A percentile compares a stretch with the other conserved stretches of the same genome.
phyloP scores from a whole-genome alignment of 2,329 filamentous ascomycete species.

The Alternaria brassicicola region DNA sequence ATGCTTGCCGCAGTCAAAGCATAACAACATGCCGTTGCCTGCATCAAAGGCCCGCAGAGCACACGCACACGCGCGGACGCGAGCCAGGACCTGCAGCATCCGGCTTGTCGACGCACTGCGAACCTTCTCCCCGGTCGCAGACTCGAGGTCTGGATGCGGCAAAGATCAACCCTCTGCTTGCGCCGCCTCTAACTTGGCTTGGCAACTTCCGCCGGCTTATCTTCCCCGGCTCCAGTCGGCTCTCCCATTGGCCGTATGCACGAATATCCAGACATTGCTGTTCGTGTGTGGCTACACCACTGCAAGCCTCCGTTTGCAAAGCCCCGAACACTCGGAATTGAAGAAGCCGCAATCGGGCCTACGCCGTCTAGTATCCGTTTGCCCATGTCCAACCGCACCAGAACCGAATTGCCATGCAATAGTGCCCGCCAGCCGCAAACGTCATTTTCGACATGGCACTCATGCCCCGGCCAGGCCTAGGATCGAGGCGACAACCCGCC shows the following conservation, averaged over 20 bases:
- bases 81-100: conserved; percentile 25
- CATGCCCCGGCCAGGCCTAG: background rate
- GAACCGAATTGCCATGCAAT: conserved; percentile 1
- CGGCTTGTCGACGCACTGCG: conserved; percentile 25
- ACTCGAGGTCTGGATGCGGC: conserved; percentile 21
- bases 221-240: conserved; percentile 30
- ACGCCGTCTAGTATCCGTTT: background rate
- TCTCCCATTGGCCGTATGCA: conserved; percentile 22
- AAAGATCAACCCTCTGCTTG: conserved; percentile 18
- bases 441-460: conserved; percentile 3
- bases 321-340: conserved; percentile 7
- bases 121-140: conserved; percentile 18
- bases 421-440: conserved; percentile 4
- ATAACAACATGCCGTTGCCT: conserved; percentile 19
- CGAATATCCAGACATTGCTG: conserved; percentile 13
- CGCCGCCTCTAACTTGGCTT: conserved; percentile 5
- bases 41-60: conserved; percentile 31
- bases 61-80: conserved; percentile 28
- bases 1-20: conserved; percentile 7
- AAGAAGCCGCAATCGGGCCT: background rate
- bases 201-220: conserved; percentile 25
- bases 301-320: conserved; percentile 19
- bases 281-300: conserved; percentile 21
- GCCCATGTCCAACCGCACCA: background rate
- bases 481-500: conserved; percentile 2